Evolutionary conservation across 2,329 filamentous ascomycete species (phyloP), one percentile per base, ranked within the genome.

Genomic region (Thelonectria blattea): DNA sequence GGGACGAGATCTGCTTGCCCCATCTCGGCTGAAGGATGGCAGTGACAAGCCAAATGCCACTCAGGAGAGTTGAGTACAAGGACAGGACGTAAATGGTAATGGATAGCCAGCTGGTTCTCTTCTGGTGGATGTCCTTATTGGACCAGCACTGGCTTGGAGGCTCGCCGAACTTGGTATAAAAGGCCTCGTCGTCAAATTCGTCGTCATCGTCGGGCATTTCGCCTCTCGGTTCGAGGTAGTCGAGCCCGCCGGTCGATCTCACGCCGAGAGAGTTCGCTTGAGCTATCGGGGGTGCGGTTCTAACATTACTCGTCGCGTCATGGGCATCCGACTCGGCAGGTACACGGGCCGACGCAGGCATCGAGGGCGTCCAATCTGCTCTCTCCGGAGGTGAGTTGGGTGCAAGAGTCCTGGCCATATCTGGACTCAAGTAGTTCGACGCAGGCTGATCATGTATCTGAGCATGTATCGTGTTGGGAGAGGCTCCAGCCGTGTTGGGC

Each of bases 21-120:
- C 86, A 93, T 62, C 84, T 78, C 0, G 89, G 89, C 59, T 87
- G 87, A 1, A 79, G 70, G 11, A 91, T 75, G 0, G 89, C 87
- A 5, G 89, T 79, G 1, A 83, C 75, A 1, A 93, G 76, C 79
- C 88, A 92, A n/a, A 91, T 74, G 0, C 81, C 83, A n/a, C 87
- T 89, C 55, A 89, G 78, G 2, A 83, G 63, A 0, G 88, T 90
- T 0, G 88, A 89, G 67, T 89, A 89, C 1, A 90, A 53, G 0
- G 86, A 87, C 1, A 86, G 69, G 2, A 74, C 46, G 17, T 83
- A 68, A 14, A 85, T 76, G 0, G 75, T 79, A 11, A 81, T 68
- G 9, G 79, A 81, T 10, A 88, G 74, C 83, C 84, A 88, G 48
- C 74, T 78, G 12, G 65, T 67, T 42, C 74, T 68, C 3, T 62